Base-by-base conservation (phyloP, 2,329 filamentous ascomycete species). In the Talaromyces sp. region DNA sequence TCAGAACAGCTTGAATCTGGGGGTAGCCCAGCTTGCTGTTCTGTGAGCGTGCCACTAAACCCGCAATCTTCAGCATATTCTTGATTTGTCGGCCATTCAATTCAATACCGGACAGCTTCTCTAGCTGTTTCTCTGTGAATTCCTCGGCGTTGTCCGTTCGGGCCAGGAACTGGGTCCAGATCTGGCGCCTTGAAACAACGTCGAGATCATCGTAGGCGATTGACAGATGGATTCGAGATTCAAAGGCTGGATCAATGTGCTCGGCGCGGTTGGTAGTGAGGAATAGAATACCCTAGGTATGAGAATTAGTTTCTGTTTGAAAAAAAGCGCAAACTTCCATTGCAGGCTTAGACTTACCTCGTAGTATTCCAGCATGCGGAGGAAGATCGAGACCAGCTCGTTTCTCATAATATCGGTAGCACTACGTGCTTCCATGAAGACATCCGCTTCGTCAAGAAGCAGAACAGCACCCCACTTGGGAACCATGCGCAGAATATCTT, bases 241-340 rank as follows among this genome's bases (percentile, higher is more conserved):
- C 71, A 46, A 80, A 79, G 0, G 80, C 80, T 50, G 78, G 77
- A 46, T 82, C 80, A 3, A 82, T 72, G 1, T 68, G 68, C 14
- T 77, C 76, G 5, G 79, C 74, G 3, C 78, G 72, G 65, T 82
- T 82, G 8, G 79, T 82, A 0, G 80, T 82, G 3, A 82, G 67
- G 64, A 80, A 75, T 32, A 79, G 66, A 43, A 78, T 76, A 7
- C 75, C 76, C 54, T 75, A 61, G 55, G 71, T 16, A 7, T n/a
- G 36, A 69, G 58, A 70, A 70, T 54, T 68, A 70, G 53, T 71
- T 66, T 36, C 11, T 77, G 60, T 13, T 62, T 3, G 19, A 7
- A 39, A 33, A 19, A 16, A 30, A 33, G 32, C 19, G 2, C 5
- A 3, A 20, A 8, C 11, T 8, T 3, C 16, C 10, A 3, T 32